Evolutionary conservation across 176 grass and related monocot species (phyloP).

Genomic region (Paspalum vaginatum): DNA sequence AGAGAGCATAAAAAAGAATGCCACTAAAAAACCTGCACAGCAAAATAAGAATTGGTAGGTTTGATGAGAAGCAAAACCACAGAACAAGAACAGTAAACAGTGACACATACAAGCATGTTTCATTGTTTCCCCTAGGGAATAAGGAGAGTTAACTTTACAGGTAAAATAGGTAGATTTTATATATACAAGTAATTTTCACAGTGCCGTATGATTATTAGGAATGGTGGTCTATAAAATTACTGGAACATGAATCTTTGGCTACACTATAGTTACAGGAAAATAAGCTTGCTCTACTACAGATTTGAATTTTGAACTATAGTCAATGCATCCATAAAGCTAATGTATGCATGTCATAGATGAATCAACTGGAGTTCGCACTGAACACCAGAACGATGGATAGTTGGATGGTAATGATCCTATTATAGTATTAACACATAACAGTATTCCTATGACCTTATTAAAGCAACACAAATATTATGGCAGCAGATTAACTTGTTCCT

Average conservation of each 20-base stretch:
- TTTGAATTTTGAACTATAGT: slow-evolving; percentile 25
- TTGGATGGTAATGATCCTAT: background rate
- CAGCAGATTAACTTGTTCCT: slow-evolving; percentile 7
- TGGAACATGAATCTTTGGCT: background rate
- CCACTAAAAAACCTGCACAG: background rate
- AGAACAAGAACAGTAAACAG: background rate
- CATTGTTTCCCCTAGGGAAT: slow-evolving; percentile 7
- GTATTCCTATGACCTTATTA: background rate
- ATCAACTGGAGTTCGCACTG: slow-evolving; percentile 7
- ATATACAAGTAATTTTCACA: background rate
- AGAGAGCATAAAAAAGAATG: background rate
- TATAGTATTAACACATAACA: slow-evolving; percentile 12
- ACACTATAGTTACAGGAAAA: background rate
- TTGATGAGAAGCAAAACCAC: background rate
- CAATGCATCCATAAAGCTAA: slow-evolving; percentile 21
- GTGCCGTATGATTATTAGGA: background rate
- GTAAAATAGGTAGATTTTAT: slow-evolving; percentile 9
- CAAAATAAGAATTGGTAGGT: background rate
- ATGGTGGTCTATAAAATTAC: background rate
- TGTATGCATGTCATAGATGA: slow-evolving; percentile 33
- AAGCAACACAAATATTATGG: background rate
- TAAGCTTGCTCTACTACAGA: slow-evolving; percentile 10
- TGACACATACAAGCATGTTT: background rate
- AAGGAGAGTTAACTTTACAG: slow-evolving; percentile 2
- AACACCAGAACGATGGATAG: background rate